phyloP scores from a whole-genome alignment of 257 asterid genomes.

The Lavandula angustifolia region DNA sequence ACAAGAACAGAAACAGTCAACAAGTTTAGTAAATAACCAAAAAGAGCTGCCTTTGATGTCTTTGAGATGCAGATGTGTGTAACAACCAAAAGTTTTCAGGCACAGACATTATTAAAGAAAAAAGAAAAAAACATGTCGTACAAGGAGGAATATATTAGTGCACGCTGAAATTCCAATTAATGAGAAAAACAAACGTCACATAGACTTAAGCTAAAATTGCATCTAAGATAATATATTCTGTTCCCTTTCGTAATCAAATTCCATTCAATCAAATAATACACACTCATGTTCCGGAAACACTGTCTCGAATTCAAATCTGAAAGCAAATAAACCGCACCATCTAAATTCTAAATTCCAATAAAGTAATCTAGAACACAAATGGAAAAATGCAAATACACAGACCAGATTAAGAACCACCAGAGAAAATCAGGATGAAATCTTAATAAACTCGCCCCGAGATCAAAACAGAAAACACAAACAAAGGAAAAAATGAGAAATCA shows the following conservation, averaged over 20 bases:
- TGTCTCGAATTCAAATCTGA: conserved; percentile 11
- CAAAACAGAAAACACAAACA: neutral
- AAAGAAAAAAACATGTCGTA: conserved; percentile 7
- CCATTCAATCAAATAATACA: neutral
- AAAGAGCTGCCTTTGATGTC: neutral
- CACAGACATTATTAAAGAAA: neutral
- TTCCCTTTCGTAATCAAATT: neutral
- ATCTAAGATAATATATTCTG: conserved; percentile 13
- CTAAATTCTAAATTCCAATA: neutral
- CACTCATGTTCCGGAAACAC: conserved; percentile 4
- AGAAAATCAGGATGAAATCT: neutral
- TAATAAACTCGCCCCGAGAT: neutral
- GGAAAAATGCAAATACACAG: neutral
- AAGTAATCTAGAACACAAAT: neutral
- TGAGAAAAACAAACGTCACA: neutral
- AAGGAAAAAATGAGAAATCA: neutral
- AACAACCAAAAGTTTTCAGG: conserved; percentile 2
- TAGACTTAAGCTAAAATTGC: conserved; percentile 25
- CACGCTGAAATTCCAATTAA: conserved; percentile 10
- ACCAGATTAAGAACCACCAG: neutral
- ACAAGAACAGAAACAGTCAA: conserved; percentile 7
- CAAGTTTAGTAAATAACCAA: neutral
- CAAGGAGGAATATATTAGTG: conserved; percentile 25
- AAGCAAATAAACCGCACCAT: neutral
- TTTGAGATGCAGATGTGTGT: neutral